These are phyloP conservation scores for Ceratocystis papillata DNA, from an alignment of 2,329 filamentous ascomycete genomes.

Conservation along the genomic window DNA sequence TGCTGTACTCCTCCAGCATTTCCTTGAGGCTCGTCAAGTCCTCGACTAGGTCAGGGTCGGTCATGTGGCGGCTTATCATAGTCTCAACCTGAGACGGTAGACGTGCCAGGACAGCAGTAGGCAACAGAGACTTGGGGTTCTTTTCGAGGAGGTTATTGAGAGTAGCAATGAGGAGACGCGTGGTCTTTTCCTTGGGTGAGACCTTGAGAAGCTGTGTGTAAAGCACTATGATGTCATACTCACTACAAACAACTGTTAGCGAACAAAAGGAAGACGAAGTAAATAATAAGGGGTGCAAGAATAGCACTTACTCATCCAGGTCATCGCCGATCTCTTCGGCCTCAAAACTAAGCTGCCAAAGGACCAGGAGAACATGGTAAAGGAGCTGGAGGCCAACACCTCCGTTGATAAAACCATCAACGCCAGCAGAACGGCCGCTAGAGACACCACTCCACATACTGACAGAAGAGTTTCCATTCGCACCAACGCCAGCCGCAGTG, in stretches of 20 bases:
- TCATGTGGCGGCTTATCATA: conserved; percentile 50
- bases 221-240: conserved; percentile 82
- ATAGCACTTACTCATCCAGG: conserved; percentile 61
- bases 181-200: conserved; percentile 97
- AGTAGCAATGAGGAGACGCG: conserved; percentile 77
- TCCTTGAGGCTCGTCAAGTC: conserved; percentile 52
- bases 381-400: conserved; percentile 85
- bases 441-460: conserved; percentile 50
- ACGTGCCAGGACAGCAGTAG: conserved; percentile 74
- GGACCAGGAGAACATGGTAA: conserved; percentile 82
- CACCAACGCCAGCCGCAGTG: conserved; percentile 61
- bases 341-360: conserved; percentile 97
- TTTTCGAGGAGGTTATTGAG: conserved; percentile 70
- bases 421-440: conserved; percentile 47
- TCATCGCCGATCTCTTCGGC: conserved; percentile 61
- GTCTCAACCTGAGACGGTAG: conserved; percentile 60
- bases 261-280: not conserved
- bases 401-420: conserved; percentile 56
- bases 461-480: conserved; percentile 51
- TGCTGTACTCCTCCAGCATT: conserved; percentile 55
- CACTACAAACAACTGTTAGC: conserved; percentile 40
- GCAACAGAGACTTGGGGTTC: conserved; percentile 63
- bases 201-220: conserved; percentile 87
- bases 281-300: not conserved
- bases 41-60: conserved; percentile 53